Evolutionary conservation across 2,329 filamentous ascomycete species (phyloP).

Genomic region (Mollisia scopiformis): DNA sequence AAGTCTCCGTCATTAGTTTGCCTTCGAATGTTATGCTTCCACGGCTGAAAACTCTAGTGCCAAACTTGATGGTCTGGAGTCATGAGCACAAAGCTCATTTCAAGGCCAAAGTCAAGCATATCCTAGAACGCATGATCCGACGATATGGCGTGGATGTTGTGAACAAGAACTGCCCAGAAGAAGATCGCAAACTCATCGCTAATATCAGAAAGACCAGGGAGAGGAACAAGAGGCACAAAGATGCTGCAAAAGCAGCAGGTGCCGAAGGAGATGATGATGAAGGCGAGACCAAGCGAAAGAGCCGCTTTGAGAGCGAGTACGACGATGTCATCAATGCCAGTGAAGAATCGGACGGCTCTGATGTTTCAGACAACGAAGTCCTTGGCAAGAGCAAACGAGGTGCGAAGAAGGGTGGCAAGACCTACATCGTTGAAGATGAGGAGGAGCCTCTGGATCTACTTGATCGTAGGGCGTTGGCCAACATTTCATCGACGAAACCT

Average conservation of each 20-base stretch:
- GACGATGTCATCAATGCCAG: slow-evolving; percentile 85
- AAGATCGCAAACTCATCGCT: slow-evolving; percentile 84
- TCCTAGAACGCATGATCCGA: slow-evolving; percentile 90
- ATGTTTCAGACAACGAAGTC: slow-evolving; percentile 64
- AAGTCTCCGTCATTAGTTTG: slow-evolving; percentile 88
- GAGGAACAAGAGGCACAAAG: slow-evolving; percentile 87
- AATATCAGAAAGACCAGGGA: slow-evolving; percentile 97
- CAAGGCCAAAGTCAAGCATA: slow-evolving; percentile 97
- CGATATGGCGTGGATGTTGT: slow-evolving; percentile 85
- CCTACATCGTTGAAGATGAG: slow-evolving; percentile 92
- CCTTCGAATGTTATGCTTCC: slow-evolving; percentile 79
- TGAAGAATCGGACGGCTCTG: slow-evolving; percentile 61
- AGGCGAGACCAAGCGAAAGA: slow-evolving; percentile 53
- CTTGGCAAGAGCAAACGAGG: slow-evolving; percentile 48
- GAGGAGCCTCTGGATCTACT: slow-evolving; percentile 94
- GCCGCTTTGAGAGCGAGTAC: slow-evolving; percentile 87
- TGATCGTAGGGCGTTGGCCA: slow-evolving; percentile 84
- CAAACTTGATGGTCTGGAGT: slow-evolving; percentile 93
- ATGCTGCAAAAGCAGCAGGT: slow-evolving; percentile 60
- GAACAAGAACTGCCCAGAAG: slow-evolving; percentile 79
- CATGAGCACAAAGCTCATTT: slow-evolving; percentile 98
- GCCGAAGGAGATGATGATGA: slow-evolving; percentile 61
- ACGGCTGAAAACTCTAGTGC: slow-evolving; percentile 76
- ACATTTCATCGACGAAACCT: slow-evolving; percentile 91
- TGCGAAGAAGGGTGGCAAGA: slow-evolving; percentile 63